Evolutionary conservation across 2,329 filamentous ascomycete genomes (phyloP).

Genomic region (Fusarium vanettenii): DNA sequence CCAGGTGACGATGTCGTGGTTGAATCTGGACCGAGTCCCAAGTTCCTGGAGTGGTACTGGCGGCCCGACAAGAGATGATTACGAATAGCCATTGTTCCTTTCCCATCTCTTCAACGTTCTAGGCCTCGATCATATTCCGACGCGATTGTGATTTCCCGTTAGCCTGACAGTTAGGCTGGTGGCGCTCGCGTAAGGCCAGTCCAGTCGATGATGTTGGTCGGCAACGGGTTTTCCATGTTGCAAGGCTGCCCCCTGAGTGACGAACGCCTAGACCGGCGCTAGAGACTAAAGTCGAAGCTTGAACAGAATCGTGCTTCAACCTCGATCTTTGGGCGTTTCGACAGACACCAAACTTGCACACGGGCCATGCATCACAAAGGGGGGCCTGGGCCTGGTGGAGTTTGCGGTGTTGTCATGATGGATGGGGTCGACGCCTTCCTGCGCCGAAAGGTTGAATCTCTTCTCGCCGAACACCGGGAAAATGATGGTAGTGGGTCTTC

Average conservation of each 20-base stretch:
- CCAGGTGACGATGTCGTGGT: not conserved
- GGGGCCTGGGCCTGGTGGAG: conserved; percentile 5
- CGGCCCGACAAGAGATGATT: not conserved
- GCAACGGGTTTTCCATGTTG: conserved; percentile 9
- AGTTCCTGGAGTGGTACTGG: conserved; percentile 1
- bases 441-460: conserved; percentile 17
- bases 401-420: conserved; percentile 21
- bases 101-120: conserved; percentile 27
- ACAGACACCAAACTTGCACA: conserved; percentile 18
- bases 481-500: conserved; percentile 8
- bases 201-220: conserved; percentile 17
- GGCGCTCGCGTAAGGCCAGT: conserved; percentile 34
- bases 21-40: conserved; percentile 8
- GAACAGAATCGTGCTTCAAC: conserved; percentile 19
- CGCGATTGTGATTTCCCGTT: conserved; percentile 12
- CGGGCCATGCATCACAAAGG: conserved; percentile 26
- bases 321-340: conserved; percentile 7
- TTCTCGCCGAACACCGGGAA: not conserved
- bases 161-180: conserved; percentile 26
- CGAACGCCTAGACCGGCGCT: conserved; percentile 26
- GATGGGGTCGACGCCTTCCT: conserved; percentile 29
- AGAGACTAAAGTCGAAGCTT: conserved; percentile 24
- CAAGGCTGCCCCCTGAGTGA: conserved; percentile 39
- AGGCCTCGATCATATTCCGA: conserved; percentile 32
- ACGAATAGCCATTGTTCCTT: conserved; percentile 7